Base-by-base conservation (phyloP, 2,329 filamentous ascomycete genomes). In the Xylariaceae sp. region DNA sequence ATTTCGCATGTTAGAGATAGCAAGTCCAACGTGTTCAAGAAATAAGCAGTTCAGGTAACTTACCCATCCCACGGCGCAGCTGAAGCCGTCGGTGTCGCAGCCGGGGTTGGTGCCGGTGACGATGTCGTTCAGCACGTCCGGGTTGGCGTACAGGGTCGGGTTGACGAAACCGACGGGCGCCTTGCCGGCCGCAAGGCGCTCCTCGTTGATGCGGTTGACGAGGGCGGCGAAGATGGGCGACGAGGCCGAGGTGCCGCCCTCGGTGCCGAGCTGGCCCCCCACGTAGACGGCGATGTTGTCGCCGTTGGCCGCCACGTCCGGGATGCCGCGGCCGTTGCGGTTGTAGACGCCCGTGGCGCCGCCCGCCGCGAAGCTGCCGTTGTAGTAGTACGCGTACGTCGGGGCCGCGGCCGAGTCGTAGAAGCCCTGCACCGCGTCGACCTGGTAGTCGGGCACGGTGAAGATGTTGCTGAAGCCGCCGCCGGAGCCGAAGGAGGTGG, bases 191-290 rank as follows among this genome's bases (percentile, higher is more conserved):
- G 58, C 57, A 16, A 71, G 45, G 15, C 68, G 52, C 45, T 65
- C 65, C 47, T 72, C 69, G 39, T 72, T 72, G 22, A 72, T 56
- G 42, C 70, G 45, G 1, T 65, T 72, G 18, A 75, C 45, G n/a
- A 54, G n/a, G 0, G 63, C 52, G 0, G 61, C 67, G 42, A 67
- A 65, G 1, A 68, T 63, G 1, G 71, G 72, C 19, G 65, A 50
- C 3, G 63, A 62, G 6, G 69, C 66, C 31, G 64, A 69, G 4
- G 71, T 75, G 10, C 71, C 71, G 17, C 63, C 68, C 16, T 70
- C 58, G 3, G 60, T 49, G 15, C 49, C 38, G 32, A 58, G 46
- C n/a, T 45, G 36, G 4, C 57, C 58, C n/a, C 54, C 45, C 31
- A 56, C 54, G 31, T 56, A 50, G 5, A 57, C 45, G 11, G 55